A percentile compares a stretch with the other conserved stretches of the same genome.
Conservation (phyloP, 129 eudicot species). For the Solidago caesia region DNA sequence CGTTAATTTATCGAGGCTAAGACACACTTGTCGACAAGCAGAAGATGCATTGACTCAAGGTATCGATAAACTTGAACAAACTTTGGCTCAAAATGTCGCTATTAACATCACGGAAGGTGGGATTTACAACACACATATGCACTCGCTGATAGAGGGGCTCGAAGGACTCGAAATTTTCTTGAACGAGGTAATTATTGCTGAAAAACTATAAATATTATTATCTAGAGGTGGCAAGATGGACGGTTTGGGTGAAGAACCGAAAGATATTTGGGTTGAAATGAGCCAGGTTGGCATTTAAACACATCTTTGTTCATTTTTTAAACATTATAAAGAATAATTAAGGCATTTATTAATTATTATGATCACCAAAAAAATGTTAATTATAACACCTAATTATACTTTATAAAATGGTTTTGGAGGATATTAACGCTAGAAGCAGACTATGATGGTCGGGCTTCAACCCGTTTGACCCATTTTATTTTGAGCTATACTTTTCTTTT, state of each 20-base stretch:
- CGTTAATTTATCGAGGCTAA: conserved; percentile 41
- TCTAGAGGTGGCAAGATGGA: no score
- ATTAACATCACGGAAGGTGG: conserved; percentile 29
- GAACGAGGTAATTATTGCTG: conserved; percentile 51
- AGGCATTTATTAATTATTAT: no score
- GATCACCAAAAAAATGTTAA: neutral
- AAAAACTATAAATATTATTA: no score
- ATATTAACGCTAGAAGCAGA: neutral
- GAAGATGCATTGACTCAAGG: conserved; percentile 93
- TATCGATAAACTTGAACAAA: conserved; percentile 76
- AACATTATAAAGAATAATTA: no score
- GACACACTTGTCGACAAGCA: conserved; percentile 78
- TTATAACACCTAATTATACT: neutral
- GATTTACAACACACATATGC: conserved; percentile 42
- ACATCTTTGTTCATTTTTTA: no score
- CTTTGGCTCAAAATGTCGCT: conserved; percentile 52
- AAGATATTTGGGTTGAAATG: no score
- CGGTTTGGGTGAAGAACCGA: no score
- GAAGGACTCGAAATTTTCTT: conserved; percentile 63
- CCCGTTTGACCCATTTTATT: neutral
- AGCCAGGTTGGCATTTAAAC: no score
- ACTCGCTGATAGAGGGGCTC: conserved; percentile 50
- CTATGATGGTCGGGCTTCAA: neutral
- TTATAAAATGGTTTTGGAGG: neutral
- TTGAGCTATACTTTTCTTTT: neutral